A percentile compares a stretch with the other conserved stretches of the same genome.
These are phyloP conservation scores for Candida sojae DNA, from an alignment of 1,139 yeast genomes.

Conservation along the genomic window DNA sequence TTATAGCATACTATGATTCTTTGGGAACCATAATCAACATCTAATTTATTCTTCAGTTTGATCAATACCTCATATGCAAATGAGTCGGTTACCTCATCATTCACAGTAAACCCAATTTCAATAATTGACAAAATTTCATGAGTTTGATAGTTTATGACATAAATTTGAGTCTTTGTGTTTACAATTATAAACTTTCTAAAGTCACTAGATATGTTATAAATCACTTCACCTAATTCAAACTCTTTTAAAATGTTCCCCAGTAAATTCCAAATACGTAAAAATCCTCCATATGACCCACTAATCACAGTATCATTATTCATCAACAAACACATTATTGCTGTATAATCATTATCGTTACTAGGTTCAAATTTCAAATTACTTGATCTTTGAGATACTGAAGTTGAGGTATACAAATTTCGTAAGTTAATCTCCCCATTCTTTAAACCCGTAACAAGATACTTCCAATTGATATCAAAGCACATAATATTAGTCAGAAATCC, in stretches of 20 bases:
- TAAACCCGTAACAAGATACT: constrained; percentile 32
- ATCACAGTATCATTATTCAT: constrained; percentile 29
- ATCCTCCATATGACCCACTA: constrained; percentile 27
- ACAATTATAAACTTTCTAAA: constrained; percentile 29
- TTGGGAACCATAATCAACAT: constrained; percentile 58
- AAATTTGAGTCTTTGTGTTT: constrained; percentile 20
- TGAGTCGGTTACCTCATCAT: background rate
- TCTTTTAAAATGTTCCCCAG: constrained; percentile 22
- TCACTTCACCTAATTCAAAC: constrained; percentile 19
- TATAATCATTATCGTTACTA: constrained; percentile 7
- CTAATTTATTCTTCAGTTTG: constrained; percentile 18
- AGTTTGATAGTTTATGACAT: constrained; percentile 23
- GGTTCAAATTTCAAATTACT: constrained; percentile 22
- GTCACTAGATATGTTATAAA: constrained; percentile 31
- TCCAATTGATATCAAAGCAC: constrained; percentile 34
- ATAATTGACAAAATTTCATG: constrained; percentile 12
- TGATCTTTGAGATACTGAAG: constrained; percentile 28
- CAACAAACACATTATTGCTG: constrained; percentile 22
- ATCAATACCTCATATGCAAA: constrained; percentile 8
- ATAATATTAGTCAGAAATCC: constrained; percentile 16
- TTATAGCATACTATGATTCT: constrained; percentile 34
- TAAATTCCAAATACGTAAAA: constrained; percentile 29
- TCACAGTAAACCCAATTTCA: constrained; percentile 12
- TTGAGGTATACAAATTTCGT: constrained; percentile 36
- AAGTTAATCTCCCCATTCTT: constrained; percentile 30